Conservation (phyloP, 2,329 filamentous ascomycete species). For the Aurifilum marmelostoma region DNA sequence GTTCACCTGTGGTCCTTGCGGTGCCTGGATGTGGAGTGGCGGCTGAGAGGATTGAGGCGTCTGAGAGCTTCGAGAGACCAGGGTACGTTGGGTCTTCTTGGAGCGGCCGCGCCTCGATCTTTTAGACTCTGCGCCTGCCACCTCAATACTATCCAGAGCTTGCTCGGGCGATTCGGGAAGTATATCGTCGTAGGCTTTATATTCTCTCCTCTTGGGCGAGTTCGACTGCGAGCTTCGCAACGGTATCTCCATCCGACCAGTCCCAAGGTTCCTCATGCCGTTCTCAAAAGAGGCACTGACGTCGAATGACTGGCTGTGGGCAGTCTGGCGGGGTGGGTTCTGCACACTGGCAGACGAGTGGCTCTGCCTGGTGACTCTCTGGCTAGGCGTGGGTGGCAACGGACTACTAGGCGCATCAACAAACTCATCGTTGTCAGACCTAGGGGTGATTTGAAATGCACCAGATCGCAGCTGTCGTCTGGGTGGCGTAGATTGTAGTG, state of each 20-base stretch:
- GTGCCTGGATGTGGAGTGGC: conserved; percentile 20
- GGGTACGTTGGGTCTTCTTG: conserved; percentile 10
- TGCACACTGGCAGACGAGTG: background rate
- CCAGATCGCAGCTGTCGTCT: conserved; percentile 24
- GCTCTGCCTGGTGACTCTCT: conserved; percentile 31
- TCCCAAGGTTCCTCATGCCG: conserved; percentile 18
- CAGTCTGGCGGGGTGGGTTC: conserved; percentile 10
- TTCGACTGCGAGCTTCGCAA: conserved; percentile 25
- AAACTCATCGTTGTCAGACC: conserved; percentile 50
- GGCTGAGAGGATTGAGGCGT: background rate
- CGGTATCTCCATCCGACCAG: conserved; percentile 24
- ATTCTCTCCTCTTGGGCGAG: conserved; percentile 25
- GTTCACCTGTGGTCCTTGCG: conserved; percentile 23
- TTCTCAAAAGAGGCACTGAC: conserved; percentile 40
- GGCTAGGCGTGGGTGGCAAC: conserved; percentile 36
- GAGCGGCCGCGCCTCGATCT: conserved; percentile 21
- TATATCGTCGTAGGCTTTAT: conserved; percentile 24
- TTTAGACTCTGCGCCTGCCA: conserved; percentile 10
- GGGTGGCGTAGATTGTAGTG: conserved; percentile 11
- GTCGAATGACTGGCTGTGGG: conserved; percentile 41
- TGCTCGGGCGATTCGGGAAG: conserved; percentile 24
- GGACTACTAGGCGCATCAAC: conserved; percentile 55
- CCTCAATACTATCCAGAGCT: conserved; percentile 18
- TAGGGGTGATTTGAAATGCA: conserved; percentile 43
- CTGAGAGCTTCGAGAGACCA: conserved; percentile 9